These are phyloP conservation scores for Penicillium sp. DNA, from an alignment of 2,329 filamentous ascomycete genomes.

Conservation along the genomic window DNA sequence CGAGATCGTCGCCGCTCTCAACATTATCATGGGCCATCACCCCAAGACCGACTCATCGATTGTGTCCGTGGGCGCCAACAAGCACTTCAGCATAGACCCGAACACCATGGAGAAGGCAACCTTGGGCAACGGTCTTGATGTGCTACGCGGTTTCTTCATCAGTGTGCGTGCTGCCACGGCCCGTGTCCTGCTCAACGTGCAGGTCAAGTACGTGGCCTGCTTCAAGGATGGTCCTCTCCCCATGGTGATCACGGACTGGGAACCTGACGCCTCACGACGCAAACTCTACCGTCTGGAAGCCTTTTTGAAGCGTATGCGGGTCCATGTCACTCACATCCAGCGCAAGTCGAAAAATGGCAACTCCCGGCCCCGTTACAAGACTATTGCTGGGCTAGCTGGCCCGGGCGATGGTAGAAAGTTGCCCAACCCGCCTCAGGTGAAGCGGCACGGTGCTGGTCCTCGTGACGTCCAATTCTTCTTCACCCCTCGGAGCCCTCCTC, in stretches of 20 bases:
- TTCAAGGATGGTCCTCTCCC: slow-evolving; percentile 48
- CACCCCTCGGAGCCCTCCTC: background rate
- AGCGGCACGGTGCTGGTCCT: slow-evolving; percentile 45
- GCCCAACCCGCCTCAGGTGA: slow-evolving; percentile 36
- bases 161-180: slow-evolving; percentile 57
- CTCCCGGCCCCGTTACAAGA: slow-evolving; percentile 40
- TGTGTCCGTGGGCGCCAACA: slow-evolving; percentile 51
- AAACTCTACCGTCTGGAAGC: slow-evolving; percentile 20
- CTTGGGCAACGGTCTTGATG: slow-evolving; percentile 52
- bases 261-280: slow-evolving; percentile 19
- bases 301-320: slow-evolving; percentile 41
- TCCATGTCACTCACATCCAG: slow-evolving; percentile 40
- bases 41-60: slow-evolving; percentile 43
- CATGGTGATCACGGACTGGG: slow-evolving; percentile 34
- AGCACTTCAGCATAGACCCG: slow-evolving; percentile 46
- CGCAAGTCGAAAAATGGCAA: slow-evolving; percentile 35
- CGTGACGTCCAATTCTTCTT: slow-evolving; percentile 55
- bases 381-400: slow-evolving; percentile 46
- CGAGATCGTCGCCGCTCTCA: slow-evolving; percentile 55
- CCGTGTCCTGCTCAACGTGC: slow-evolving; percentile 58
- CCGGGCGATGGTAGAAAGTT: slow-evolving; percentile 34
- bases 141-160: slow-evolving; percentile 58
- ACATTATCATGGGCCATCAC: slow-evolving; percentile 52
- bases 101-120: slow-evolving; percentile 31
- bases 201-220: slow-evolving; percentile 58